Percentiles rank a stretch among this genome's conserved stretches.
Conservation (phyloP, 352 stramenopile species). For the Phytopythium aichiense region DNA sequence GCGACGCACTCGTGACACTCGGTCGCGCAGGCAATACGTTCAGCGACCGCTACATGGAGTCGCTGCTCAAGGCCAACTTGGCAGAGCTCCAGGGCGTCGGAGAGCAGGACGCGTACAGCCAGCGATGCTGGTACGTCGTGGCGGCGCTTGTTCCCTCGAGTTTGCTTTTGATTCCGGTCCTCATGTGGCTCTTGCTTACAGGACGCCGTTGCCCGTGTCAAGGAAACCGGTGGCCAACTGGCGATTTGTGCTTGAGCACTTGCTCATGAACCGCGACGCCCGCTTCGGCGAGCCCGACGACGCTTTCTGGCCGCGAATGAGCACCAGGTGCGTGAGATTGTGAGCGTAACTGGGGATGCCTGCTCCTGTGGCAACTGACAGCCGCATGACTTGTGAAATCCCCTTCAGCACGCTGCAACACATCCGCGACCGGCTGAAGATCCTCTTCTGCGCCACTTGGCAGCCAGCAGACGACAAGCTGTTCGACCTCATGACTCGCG, state of each 20-base stretch:
- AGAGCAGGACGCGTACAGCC: constrained; percentile 19
- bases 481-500: constrained; percentile 14
- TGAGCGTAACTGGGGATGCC: neutral
- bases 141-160: neutral
- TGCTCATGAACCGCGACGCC: constrained; percentile 14
- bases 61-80: constrained; percentile 38
- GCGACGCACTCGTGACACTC: constrained; percentile 19
- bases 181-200: constrained; percentile 6
- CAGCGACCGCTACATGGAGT: constrained; percentile 37
- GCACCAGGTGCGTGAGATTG: constrained; percentile 15
- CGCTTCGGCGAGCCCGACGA: neutral
- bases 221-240: constrained; percentile 67
- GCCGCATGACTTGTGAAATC: neutral
- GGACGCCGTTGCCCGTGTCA: constrained; percentile 49
- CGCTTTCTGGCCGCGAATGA: constrained; percentile 27
- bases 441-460: constrained; percentile 44
- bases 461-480: constrained; percentile 45
- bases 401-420: constrained; percentile 42
- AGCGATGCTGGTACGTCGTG: constrained; percentile 38
- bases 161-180: neutral
- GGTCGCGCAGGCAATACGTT: constrained; percentile 32
- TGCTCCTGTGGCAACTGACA: constrained; percentile 4
- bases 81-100: constrained; percentile 40
- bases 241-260: constrained; percentile 60
- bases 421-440: constrained; percentile 60